These are phyloP conservation scores for Pyricularia sp. DNA, from an alignment of 2,329 filamentous ascomycete genomes.

Conservation along the genomic window DNA sequence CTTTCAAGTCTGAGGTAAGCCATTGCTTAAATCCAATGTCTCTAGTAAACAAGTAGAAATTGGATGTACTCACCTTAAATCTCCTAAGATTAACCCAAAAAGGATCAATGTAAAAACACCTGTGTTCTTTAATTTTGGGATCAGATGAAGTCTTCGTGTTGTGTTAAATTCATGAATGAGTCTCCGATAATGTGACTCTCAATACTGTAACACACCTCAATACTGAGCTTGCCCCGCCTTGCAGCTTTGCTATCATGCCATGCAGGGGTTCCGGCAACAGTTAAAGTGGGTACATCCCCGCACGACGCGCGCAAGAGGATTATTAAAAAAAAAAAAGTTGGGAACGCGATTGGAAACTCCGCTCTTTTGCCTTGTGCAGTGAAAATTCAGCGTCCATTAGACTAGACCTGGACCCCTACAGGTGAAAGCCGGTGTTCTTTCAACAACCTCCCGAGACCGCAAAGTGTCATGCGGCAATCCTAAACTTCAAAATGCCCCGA, in stretches of 20 bases:
- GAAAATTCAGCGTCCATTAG: background rate
- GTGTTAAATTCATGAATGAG: background rate
- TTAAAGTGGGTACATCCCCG: background rate
- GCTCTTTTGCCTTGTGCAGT: background rate
- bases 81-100: background rate
- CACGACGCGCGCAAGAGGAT: background rate
- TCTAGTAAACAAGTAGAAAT: background rate
- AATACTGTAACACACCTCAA: background rate
- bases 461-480: background rate
- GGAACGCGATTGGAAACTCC: background rate
- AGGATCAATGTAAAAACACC: background rate
- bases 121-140: background rate
- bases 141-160: background rate
- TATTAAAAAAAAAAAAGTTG: background rate
- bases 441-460: background rate
- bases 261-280: background rate
- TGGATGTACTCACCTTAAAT: background rate
- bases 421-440: background rate
- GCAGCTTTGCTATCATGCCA: background rate
- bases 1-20: too few relatives aligned
- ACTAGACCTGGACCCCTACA: background rate
- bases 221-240: background rate
- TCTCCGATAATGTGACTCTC: background rate
- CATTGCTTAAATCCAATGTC: too few relatives aligned
- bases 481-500: constrained; percentile 47